Base-by-base conservation (phyloP, 2,329 filamentous ascomycete genomes). In the Dryadomyces sulphureus region DNA sequence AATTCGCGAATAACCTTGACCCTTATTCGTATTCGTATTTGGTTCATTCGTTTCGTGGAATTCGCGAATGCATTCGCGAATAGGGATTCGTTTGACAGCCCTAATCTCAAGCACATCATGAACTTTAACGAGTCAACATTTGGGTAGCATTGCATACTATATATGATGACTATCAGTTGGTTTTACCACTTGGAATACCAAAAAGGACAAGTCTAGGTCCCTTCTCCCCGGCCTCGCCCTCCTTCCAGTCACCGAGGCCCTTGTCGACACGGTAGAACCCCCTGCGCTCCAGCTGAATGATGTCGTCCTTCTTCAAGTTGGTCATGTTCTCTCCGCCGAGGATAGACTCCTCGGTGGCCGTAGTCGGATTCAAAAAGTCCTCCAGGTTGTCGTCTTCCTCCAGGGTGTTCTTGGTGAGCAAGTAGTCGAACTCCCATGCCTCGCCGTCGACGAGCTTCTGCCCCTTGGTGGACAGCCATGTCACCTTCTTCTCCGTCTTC, bases 401-500 rank as follows among this genome's bases (percentile, higher is more conserved):
- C 24, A 96, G 73, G 60, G 92, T 89, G 61, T 96, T 90, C 72
- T 95, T 96, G 49, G 83, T 93, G 59, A 96, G 83, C 42, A 96
- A 74, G 66, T 93, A 90, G 65, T 94, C 90, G 61, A 95, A 96
- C 55, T 95, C 88, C 65, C 89, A 90, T 11, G 94, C 73, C 63
- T 94, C 85, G 20, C 92, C 80, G 7, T 81, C 79, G 14, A 94
- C 72, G 0, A 94, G 73, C 48, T 83, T 75, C 65, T 90, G 84
- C 39, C 75, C 76, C 54, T 85, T 77, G 1, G 73, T 75, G 1
- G 86, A 81, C 41, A 96, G 69, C 90, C 90, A 96, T 1, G 89
- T 95, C 34, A 96, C 78, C 72, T 96, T 96, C 77, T 95, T 95
- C 58, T 87, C 80, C 0, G 90, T 96, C 59, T 85, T 82, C 72